Evolutionary conservation across 208 protist genomes (phyloP).

Genomic region (Spongospora subterranea): DNA sequence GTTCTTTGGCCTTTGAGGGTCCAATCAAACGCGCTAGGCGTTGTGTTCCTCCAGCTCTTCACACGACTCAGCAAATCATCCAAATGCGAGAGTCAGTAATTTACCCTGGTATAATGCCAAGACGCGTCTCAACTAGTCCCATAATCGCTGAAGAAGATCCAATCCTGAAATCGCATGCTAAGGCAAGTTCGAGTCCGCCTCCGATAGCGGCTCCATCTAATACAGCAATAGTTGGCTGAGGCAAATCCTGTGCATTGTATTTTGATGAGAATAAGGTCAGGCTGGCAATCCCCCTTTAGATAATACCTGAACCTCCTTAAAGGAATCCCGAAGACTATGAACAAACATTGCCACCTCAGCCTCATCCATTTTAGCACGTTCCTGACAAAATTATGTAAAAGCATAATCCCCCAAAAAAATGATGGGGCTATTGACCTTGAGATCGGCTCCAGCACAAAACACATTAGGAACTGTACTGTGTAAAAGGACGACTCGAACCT

Average conservation of each 20-base stretch:
- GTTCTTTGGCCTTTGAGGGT: slow-evolving; percentile 78
- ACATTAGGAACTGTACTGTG: slow-evolving; percentile 22
- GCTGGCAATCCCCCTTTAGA: not conserved
- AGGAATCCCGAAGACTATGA: not conserved
- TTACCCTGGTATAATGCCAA: slow-evolving; percentile 56
- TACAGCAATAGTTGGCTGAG: slow-evolving; percentile 83
- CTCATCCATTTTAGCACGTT: not conserved
- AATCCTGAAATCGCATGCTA: slow-evolving; percentile 84
- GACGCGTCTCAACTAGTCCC: slow-evolving; percentile 50
- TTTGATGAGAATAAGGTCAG: not conserved
- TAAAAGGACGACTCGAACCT: not conserved
- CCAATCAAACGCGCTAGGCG: slow-evolving; percentile 87
- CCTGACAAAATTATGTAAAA: not conserved
- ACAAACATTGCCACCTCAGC: slow-evolving; percentile 12
- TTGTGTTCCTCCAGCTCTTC: slow-evolving; percentile 88
- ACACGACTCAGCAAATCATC: slow-evolving; percentile 28
- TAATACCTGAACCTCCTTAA: not conserved
- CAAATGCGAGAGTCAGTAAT: not conserved
- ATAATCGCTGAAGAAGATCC: not conserved
- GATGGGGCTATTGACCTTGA: not conserved
- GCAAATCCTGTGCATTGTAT: not conserved
- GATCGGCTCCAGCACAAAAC: slow-evolving; percentile 58
- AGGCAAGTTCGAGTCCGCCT: slow-evolving; percentile 88
- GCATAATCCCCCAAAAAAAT: not conserved
- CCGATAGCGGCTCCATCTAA: slow-evolving; percentile 89